A percentile compares a stretch with the other conserved stretches of the same genome.
phyloP scores from a whole-genome alignment of 768 basidiomycete species.

The Xerocomus brunneocitrinus region DNA sequence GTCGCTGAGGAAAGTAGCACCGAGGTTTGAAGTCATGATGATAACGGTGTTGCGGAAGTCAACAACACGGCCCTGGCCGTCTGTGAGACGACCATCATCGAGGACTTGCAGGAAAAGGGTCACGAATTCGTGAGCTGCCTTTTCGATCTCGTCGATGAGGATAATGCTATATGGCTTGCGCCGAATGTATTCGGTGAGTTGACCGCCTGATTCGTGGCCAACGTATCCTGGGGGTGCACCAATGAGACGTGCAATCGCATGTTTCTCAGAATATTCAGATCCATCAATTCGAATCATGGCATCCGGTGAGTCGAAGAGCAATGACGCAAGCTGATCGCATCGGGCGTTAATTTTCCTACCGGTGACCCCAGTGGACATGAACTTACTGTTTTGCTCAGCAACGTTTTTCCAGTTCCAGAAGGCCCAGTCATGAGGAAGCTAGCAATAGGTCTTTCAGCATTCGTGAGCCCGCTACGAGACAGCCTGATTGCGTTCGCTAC shows the following conservation, averaged over 20 bases:
- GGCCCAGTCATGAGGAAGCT: conserved; percentile 93
- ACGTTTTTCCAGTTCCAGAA: conserved; percentile 86
- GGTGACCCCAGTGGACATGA: not conserved
- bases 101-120: conserved; percentile 79
- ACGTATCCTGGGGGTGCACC: conserved; percentile 83
- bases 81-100: conserved; percentile 89
- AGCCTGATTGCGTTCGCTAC: conserved; percentile 92
- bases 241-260: conserved; percentile 67
- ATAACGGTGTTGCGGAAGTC: conserved; percentile 91
- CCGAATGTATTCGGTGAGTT: conserved; percentile 89
- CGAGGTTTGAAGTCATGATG: conserved; percentile 92
- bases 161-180: conserved; percentile 87
- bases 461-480: conserved; percentile 90
- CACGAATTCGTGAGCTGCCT: conserved; percentile 74
- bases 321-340: conserved; percentile 63
- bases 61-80: conserved; percentile 85
- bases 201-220: conserved; percentile 85
- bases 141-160: conserved; percentile 87
- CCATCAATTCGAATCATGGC: conserved; percentile 92
- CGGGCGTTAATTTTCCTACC: not conserved
- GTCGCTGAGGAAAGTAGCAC: conserved; percentile 71
- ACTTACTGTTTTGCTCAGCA: conserved; percentile 83
- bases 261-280: conserved; percentile 87
- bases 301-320: conserved; percentile 87
- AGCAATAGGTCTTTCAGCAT: conserved; percentile 83